These are phyloP conservation scores for Backusella morwellensis DNA, from an alignment of 192 early-diverging fungal genomes.

Conservation along the genomic window DNA sequence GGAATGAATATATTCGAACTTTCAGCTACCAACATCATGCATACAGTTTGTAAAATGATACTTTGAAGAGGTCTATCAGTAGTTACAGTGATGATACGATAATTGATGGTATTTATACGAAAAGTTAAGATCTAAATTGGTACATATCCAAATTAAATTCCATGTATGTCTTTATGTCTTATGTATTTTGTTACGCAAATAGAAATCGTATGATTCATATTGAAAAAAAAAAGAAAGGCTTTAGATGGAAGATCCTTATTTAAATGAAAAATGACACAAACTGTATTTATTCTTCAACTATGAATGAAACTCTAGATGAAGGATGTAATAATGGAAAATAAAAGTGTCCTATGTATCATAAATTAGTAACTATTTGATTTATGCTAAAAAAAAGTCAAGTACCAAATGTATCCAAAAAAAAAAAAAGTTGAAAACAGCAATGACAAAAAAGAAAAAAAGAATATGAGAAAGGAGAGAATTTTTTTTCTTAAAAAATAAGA, in stretches of 20 bases:
- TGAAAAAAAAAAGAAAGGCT: neutral
- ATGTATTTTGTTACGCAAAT: constrained; percentile 1
- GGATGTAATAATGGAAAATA: neutral
- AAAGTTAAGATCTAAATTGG: constrained; percentile 1
- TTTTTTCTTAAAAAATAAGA: neutral
- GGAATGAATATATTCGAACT: neutral
- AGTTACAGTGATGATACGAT: neutral
- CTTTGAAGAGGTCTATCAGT: neutral
- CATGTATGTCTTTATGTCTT: neutral
- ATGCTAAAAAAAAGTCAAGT: neutral
- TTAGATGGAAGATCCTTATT: neutral
- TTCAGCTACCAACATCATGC: neutral
- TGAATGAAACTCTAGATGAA: neutral
- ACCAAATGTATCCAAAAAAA: neutral
- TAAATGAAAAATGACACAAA: neutral
- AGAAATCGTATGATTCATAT: neutral
- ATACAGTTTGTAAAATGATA: neutral
- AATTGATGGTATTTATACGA: neutral
- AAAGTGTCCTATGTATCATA: neutral
- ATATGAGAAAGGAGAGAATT: neutral
- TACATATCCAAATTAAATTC: constrained; percentile 7
- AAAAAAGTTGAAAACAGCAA: neutral
- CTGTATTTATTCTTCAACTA: neutral
- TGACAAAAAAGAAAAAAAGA: neutral
- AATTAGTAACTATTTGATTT: neutral